Percentiles rank a stretch among this genome's conserved stretches.
Evolutionary conservation across 116 monocot genomes (phyloP).

Genomic region (Phalaenopsis hybrid): DNA sequence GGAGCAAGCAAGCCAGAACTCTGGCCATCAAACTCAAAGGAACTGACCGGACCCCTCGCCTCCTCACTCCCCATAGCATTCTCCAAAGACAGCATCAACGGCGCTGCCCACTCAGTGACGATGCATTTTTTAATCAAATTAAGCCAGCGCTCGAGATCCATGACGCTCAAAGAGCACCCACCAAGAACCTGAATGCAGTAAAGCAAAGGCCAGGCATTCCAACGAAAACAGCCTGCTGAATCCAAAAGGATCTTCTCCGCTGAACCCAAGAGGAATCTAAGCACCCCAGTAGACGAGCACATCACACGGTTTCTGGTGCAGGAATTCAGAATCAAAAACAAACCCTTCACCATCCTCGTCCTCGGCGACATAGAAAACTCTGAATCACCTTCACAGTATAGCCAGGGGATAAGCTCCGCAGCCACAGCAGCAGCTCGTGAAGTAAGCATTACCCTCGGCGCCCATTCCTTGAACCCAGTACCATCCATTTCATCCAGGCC

Average conservation of each 20-base stretch:
- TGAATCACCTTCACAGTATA: conserved; percentile 56
- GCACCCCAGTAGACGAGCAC: conserved; percentile 67
- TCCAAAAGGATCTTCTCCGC: conserved; percentile 45
- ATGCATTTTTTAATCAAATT: conserved; percentile 42
- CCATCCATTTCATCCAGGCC: conserved; percentile 33
- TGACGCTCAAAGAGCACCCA: conserved; percentile 65
- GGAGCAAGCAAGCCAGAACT: conserved; percentile 85
- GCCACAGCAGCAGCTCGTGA: conserved; percentile 68
- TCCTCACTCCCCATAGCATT: conserved; percentile 70
- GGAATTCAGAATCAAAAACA: conserved; percentile 43
- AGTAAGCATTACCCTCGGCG: conserved; percentile 62
- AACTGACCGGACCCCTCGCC: conserved; percentile 50
- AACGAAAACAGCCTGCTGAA: conserved; percentile 13
- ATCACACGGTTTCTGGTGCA: conserved; percentile 85
- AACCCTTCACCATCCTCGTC: conserved; percentile 64
- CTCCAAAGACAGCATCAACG: conserved; percentile 64
- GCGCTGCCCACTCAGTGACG: conserved; percentile 51
- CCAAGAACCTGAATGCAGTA: conserved; percentile 68
- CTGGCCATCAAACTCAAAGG: conserved; percentile 94
- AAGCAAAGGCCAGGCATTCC: conserved; percentile 56
- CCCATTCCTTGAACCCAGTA: conserved; percentile 3
- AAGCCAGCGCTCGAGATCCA: conserved; percentile 75
- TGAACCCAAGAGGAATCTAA: conserved; percentile 41
- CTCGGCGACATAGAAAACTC: conserved; percentile 47
- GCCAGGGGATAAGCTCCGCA: conserved; percentile 53